A percentile compares a stretch with the other conserved stretches of the same genome.
Conservation (phyloP, 345 rosid species). For the Euclidium syriacum region DNA sequence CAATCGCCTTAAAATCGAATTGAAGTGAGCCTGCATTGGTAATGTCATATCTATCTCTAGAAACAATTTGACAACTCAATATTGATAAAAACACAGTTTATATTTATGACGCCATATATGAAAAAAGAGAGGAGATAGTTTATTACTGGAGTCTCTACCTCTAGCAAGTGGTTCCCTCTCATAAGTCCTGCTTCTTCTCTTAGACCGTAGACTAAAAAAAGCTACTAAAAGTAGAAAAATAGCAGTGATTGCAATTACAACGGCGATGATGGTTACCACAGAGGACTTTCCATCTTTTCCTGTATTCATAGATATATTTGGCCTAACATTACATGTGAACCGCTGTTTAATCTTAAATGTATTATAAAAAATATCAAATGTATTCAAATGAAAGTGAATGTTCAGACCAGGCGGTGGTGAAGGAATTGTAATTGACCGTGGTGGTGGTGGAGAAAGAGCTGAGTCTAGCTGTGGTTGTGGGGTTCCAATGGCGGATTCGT, state of each 20-base stretch:
- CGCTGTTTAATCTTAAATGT: too few species aligned
- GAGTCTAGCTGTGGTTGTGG: too few species aligned
- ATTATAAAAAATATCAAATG: too few species aligned
- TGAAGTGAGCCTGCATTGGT: conserved; percentile 34
- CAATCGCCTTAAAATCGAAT: too few species aligned
- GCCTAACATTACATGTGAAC: too few species aligned
- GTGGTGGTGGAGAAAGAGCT: neutral
- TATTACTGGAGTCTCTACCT: neutral
- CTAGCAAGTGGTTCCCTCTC: neutral
- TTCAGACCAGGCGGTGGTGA: neutral
- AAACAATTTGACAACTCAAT: neutral
- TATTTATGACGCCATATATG: too few species aligned
- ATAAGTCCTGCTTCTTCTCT: conserved; percentile 22
- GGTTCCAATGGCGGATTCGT: neutral
- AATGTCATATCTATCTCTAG: conserved; percentile 22
- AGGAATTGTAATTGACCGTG: too few species aligned
- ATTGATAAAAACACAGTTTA: too few species aligned
- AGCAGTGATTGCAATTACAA: conserved; percentile 17
- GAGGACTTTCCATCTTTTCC: conserved; percentile 12
- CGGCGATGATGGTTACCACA: conserved; percentile 21
- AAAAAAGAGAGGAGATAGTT: too few species aligned
- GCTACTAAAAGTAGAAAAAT: conserved; percentile 11
- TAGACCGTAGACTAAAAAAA: conserved; percentile 11
- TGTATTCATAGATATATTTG: conserved; percentile 15
- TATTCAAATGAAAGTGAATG: too few species aligned